Conservation (phyloP, 2,329 filamentous ascomycete genomes). For the Cytospora piceicola region DNA sequence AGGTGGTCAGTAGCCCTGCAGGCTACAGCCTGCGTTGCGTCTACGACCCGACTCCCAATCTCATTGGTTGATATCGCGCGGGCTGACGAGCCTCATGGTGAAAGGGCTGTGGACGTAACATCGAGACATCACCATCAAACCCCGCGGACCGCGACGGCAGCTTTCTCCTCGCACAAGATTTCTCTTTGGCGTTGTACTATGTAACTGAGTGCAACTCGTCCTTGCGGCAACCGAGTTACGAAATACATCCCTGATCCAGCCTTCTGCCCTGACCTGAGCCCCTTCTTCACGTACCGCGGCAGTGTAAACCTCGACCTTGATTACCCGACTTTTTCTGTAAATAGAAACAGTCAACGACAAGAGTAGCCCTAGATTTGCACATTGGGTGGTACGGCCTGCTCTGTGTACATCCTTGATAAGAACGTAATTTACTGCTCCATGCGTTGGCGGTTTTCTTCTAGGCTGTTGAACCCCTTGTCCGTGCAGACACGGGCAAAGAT, state of each 20-base stretch:
- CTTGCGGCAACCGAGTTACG: conserved; percentile 8
- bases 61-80: conserved; percentile 23
- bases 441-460: not conserved
- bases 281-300: not conserved
- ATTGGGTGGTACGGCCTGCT: not conserved
- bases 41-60: conserved; percentile 7
- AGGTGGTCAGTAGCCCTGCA: too few relatives aligned
- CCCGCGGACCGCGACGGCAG: not conserved
- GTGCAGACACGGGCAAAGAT: not conserved
- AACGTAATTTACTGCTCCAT: not conserved
- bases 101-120: conserved; percentile 2
- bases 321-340: not conserved
- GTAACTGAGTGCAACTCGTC: not conserved
- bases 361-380: not conserved
- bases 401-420: not conserved
- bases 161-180: not conserved
- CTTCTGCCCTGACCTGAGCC: conserved; percentile 14
- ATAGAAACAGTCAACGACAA: not conserved
- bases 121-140: not conserved
- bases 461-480: not conserved
- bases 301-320: not conserved
- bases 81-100: not conserved
- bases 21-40: conserved; percentile 16
- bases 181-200: not conserved
- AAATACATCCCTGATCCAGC: conserved; percentile 4